Conservation (phyloP, 768 basidiomycete species). For the Obba rivulosa region DNA sequence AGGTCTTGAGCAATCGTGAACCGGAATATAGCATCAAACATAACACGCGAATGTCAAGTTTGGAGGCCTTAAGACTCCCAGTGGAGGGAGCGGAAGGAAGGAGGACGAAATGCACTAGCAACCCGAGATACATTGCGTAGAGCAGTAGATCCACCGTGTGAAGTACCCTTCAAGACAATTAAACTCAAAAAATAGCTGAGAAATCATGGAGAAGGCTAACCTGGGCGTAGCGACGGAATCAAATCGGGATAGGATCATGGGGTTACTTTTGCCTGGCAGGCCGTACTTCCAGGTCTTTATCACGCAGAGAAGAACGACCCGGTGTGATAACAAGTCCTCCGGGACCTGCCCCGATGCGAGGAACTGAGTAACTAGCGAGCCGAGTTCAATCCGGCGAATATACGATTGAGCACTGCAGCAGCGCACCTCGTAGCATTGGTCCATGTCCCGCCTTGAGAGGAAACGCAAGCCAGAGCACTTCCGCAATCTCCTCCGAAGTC, state of each 20-base stretch:
- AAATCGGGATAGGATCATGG: conserved; percentile 20
- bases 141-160: conserved; percentile 39
- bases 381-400: background rate
- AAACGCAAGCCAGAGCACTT: conserved; percentile 45
- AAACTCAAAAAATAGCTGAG: background rate
- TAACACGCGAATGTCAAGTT: conserved; percentile 29
- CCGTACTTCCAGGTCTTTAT: conserved; percentile 36
- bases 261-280: conserved; percentile 9
- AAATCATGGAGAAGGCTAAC: conserved; percentile 20
- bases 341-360: conserved; percentile 30
- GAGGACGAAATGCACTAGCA: conserved; percentile 28
- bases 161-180: conserved; percentile 27
- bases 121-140: conserved; percentile 34
- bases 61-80: conserved; percentile 1
- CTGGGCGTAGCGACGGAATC: conserved; percentile 41
- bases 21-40: conserved; percentile 35
- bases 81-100: background rate
- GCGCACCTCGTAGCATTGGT: conserved; percentile 19
- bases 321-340: conserved; percentile 34
- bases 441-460: conserved; percentile 16
- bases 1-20: conserved; percentile 29
- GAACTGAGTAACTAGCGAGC: no score
- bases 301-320: conserved; percentile 35
- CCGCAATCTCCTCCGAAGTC: conserved; percentile 37
- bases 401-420: background rate